phyloP scores from a whole-genome alignment of 2,329 filamentous ascomycete genomes.

The Fusarium brevicatenulatum region DNA sequence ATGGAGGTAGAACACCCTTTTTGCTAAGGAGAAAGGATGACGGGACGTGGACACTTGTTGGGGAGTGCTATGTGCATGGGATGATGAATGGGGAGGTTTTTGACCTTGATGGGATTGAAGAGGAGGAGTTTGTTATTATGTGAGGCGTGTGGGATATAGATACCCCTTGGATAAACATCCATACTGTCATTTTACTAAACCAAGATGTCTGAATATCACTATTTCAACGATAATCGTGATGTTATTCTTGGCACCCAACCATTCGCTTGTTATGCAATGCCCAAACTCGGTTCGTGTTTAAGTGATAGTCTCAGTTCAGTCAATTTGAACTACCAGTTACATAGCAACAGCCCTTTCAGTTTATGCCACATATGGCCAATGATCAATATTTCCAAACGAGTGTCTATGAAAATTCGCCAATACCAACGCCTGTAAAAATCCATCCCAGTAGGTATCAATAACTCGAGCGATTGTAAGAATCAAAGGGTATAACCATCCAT shows the following conservation, averaged over 20 bases:
- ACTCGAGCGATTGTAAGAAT: conserved; percentile 35
- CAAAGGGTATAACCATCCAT: conserved; percentile 38
- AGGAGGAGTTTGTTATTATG: conserved; percentile 47
- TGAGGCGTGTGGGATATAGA: conserved; percentile 32
- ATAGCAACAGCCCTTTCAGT: neutral
- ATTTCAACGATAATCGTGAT: neutral
- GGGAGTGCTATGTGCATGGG: conserved; percentile 53
- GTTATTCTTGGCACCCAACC: neutral
- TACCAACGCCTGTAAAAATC: conserved; percentile 24
- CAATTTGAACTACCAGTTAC: neutral
- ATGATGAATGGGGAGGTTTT: conserved; percentile 51
- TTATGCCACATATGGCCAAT: neutral
- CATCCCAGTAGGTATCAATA: conserved; percentile 10
- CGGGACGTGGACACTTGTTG: conserved; percentile 44
- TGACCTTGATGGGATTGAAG: conserved; percentile 27
- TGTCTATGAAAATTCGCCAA: conserved; percentile 7
- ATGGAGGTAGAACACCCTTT: conserved; percentile 49
- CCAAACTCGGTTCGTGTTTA: neutral
- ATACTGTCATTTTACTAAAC: neutral
- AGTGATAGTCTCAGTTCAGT: neutral
- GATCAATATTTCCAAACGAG: conserved; percentile 16
- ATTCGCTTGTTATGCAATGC: neutral
- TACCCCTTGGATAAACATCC: conserved; percentile 5
- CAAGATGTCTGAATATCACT: neutral
- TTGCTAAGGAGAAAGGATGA: conserved; percentile 39